Evolutionary conservation across 2,329 filamentous ascomycete species (phyloP).

Genomic region (Coniochaeta sp.): DNA sequence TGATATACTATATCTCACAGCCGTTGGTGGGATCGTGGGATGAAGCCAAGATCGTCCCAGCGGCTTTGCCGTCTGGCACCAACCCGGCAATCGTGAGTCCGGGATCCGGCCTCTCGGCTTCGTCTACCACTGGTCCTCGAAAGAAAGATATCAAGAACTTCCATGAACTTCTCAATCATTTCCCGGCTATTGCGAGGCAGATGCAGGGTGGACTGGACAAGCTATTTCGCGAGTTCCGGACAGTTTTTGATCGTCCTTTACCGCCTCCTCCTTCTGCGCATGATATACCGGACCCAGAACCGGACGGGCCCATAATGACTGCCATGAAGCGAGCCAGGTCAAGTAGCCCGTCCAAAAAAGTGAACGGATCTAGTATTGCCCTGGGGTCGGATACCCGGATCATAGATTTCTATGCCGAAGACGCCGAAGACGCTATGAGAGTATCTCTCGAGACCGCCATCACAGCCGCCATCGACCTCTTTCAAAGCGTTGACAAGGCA

Average conservation of each 20-base stretch:
- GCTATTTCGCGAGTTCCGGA: slow-evolving; percentile 82
- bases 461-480: slow-evolving; percentile 88
- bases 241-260: slow-evolving; percentile 76
- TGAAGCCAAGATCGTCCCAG: slow-evolving; percentile 62
- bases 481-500: slow-evolving; percentile 92
- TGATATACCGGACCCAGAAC: slow-evolving; percentile 50
- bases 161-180: slow-evolving; percentile 80
- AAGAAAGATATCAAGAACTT: slow-evolving; percentile 94
- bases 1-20: slow-evolving; percentile 91
- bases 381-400: slow-evolving; percentile 22
- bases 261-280: slow-evolving; percentile 63
- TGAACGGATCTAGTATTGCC: slow-evolving; percentile 16
- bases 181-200: slow-evolving; percentile 91
- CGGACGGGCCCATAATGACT: slow-evolving; percentile 47
- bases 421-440: slow-evolving; percentile 87
- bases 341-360: slow-evolving; percentile 30
- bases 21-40: slow-evolving; percentile 82
- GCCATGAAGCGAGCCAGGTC: slow-evolving; percentile 50
- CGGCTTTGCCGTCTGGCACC: slow-evolving; percentile 37
- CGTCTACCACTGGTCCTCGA: slow-evolving; percentile 42
- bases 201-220: slow-evolving; percentile 90
- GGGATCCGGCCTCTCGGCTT: slow-evolving; percentile 25
- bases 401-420: slow-evolving; percentile 68
- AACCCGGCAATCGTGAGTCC: neutral
- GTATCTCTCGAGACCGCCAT: slow-evolving; percentile 86